Evolutionary conservation across 2,329 filamentous ascomycete species (phyloP).

Genomic region (Ceratocystis smalleyi): DNA sequence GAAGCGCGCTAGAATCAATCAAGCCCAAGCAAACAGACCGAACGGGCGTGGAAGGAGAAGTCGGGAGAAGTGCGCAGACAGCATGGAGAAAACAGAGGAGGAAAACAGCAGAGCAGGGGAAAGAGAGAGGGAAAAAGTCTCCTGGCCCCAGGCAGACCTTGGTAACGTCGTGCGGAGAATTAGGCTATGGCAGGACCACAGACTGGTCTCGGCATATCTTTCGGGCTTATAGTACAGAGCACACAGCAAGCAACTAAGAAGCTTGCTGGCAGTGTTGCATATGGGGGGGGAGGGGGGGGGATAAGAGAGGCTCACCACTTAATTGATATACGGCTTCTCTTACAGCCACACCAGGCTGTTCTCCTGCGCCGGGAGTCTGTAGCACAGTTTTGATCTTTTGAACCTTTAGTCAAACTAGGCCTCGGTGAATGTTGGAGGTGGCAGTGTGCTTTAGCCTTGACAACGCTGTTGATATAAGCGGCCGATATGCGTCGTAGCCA

Average conservation of each 20-base stretch:
- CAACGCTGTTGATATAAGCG: too few species aligned
- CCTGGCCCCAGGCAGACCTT: not conserved
- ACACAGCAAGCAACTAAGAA: not conserved
- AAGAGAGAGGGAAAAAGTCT: not conserved
- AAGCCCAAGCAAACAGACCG: too few species aligned
- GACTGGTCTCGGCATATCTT: constrained; percentile 2
- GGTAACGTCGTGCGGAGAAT: not conserved
- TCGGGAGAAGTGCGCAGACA: not conserved
- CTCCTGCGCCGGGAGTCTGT: too few species aligned
- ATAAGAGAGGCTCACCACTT: not conserved
- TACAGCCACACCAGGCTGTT: not conserved
- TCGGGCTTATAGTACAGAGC: not conserved
- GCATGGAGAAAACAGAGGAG: not conserved
- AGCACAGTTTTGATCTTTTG: not conserved
- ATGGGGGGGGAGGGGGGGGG: not conserved
- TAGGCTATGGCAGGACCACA: not conserved
- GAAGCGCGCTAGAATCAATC: not conserved
- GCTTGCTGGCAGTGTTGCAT: not conserved
- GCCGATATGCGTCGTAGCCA: too few species aligned
- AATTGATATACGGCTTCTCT: not conserved
- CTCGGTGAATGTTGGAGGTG: not conserved
- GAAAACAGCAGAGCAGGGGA: not conserved
- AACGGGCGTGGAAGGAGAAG: not conserved
- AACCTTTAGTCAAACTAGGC: not conserved
- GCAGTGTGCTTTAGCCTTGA: not conserved